Base-by-base conservation (phyloP, 352 stramenopile species). In the Thalassiosira delicatula region DNA sequence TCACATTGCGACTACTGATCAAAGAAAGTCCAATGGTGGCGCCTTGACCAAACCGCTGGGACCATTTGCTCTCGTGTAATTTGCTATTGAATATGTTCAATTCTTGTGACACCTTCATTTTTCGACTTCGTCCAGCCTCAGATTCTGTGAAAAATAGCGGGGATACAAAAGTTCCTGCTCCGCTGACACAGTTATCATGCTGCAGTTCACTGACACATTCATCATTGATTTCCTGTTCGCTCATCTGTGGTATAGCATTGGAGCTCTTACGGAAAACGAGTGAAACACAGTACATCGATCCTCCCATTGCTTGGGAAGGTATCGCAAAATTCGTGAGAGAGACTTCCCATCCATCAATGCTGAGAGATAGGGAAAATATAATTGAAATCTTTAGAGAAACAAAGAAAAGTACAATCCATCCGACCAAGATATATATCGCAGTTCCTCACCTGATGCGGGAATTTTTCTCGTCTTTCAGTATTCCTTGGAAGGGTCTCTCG, bases 271-370 rank as follows among this genome's bases (percentile, higher is more conserved):
- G 63, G 30, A 93, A 79, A 27, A 92, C 88, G 9, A 94, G 78
- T 23, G 90, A 92, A 70, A 92, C 87, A 51, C 87, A 91, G 83
- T 88, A 93, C 3, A 94, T 53, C 60, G 76, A 84, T 35, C 75
- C 51, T n/a, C 78, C 75, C 25, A 56, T 70, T 42, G 57, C 73
- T 27, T 88, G 75, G 9, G 72, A 77, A 23, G 89, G 88, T 62
- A 93, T 81, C 8, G 83, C 84, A 49, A 92, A 91, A 72, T 85
- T 90, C 2, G 88, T 76, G 2, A 94, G 51, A 23, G 89, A 91
- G 8, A 92, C 75, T 73, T 91, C 81, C 90, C 88, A 94, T 54
- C 88, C 87, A 84, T 93, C 85, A 59, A 75, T 44, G 59, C 81
- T 88, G 25, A 61, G 14, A 35, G 37, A 42, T 27, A 69, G 19